Base-by-base conservation (phyloP, 2,329 filamentous ascomycete genomes). In the Fusarium succisae region DNA sequence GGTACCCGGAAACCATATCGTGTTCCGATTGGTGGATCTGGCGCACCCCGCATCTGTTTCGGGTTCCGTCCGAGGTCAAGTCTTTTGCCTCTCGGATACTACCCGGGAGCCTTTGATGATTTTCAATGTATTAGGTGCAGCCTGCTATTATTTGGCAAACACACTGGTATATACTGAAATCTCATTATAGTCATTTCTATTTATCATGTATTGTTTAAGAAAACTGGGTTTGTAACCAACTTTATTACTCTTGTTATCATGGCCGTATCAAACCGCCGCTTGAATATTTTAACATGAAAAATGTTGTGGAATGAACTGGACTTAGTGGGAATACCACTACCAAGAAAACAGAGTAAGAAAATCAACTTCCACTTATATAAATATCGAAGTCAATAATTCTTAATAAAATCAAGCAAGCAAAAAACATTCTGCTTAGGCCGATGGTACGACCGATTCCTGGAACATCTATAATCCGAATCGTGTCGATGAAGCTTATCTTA, bases 81-180 rank as follows among this genome's bases (percentile, higher is more conserved):
- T 22, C 18, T 28, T 7, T 2, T 39, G 11, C 3, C 5, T 35
- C 18, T 20, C 48, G 30, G 48, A 53, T 20, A 8, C 24, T 54
- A 54, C 51, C 51, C 51, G 51, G 51, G 11, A 54, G 50, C 8
- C 3, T 13, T 3, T 6, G 2, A 39, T 28, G 11, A 5, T 17
- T 26, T 9, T 2, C 0, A 2, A 6, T 15, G 1, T 6, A 20
- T 35, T 4, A 1, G 7, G 1, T 38, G 24, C 14, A 38, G 24
- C 24, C 24, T 38, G 8, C 8, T 4, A n/a, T 8, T 9, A 9
- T 39, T 20, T 4, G 2, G 8, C 3, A n/a, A 12, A 28, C 8
- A 12, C 1, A n/a, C 10, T 5, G 9, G 20, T 2, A 48, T 28
- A 17, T 30, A 22, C 5, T 30, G 13, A 28, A 28, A 10, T 26